These are phyloP conservation scores for Vigna hirtella DNA, from an alignment of 306 rosid genomes.

Conservation along the genomic window DNA sequence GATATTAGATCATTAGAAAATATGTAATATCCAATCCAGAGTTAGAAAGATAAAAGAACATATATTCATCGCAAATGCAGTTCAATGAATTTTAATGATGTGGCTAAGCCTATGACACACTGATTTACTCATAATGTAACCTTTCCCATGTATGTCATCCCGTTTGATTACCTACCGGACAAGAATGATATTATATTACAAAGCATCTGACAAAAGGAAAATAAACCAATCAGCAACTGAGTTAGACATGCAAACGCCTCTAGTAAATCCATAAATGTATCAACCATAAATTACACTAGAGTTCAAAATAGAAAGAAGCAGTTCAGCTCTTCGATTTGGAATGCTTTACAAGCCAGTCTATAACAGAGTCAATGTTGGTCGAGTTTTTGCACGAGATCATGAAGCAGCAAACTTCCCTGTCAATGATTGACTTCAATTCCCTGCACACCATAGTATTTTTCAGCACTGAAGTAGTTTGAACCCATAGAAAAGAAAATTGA, in stretches of 20 bases:
- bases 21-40: neutral
- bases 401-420: conserved; percentile 94
- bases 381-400: conserved; percentile 98
- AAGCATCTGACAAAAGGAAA: conserved; percentile 39
- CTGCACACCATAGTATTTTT: conserved; percentile 53
- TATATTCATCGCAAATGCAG: conserved; percentile 30
- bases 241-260: conserved; percentile 57
- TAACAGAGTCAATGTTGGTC: conserved; percentile 87
- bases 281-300: conserved; percentile 53
- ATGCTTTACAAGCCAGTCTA: conserved; percentile 96
- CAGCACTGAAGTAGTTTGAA: conserved; percentile 31
- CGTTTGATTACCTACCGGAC: conserved; percentile 29
- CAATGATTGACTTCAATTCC: conserved; percentile 77
- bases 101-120: conserved; percentile 39
- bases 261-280: conserved; percentile 54
- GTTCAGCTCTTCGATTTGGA: conserved; percentile 88
- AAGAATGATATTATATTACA: conserved; percentile 44
- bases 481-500: neutral
- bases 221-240: conserved; percentile 55
- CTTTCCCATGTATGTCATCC: conserved; percentile 31
- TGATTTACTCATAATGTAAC: conserved; percentile 33
- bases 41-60: conserved; percentile 38
- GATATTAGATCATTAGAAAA: conserved; percentile 3
- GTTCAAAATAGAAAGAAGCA: conserved; percentile 44
- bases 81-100: conserved; percentile 29